Base-by-base conservation (phyloP, 441 rosid genomes). In the Populus hybrid region DNA sequence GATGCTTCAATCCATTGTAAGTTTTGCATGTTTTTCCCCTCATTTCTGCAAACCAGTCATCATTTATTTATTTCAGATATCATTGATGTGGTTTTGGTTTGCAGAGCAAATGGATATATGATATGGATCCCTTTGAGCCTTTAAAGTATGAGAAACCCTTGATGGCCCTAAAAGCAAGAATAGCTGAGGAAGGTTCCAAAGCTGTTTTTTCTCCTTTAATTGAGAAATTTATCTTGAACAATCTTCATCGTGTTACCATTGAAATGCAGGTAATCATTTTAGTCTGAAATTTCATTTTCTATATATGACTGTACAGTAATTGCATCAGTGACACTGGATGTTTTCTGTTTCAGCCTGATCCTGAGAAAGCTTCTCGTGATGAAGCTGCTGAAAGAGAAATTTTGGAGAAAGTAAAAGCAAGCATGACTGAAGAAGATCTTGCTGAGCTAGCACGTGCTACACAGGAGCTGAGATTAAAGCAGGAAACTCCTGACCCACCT, bases 91-190 rank as follows among this genome's bases (percentile, higher is more conserved):
- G 26, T 77, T 74, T 46, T 70, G 14, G 75, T 67, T 75, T 80
- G 64, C 75, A 93, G 98, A 93, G 91, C 50, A 93, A 93, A 88
- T 91, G 97, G 99, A 93, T 95, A 81, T 93, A 95, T 84, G 98
- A 92, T 80, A 87, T 87, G 96, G 86, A 93, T 88, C 99, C 99
- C 73, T 92, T 95, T 84, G 92, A 89, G 85, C 97, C 99, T 67
- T 83, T 95, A 61, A 95, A 89, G 72, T 95, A 93, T 77, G 94
- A 90, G 88, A 86, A 92, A 78, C 99, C 99, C 28, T 84, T 92
- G 81, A 84, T 73, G 87, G 88, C 80, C 73, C 78, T 93, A 69
- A 93, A 95, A 87, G 89, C 92, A 53, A 90, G 92, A 89, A 92
- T 93, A 83, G 91, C 92, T 23, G 83, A 87, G 85, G 88, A 93